Evolutionary conservation across 371 early-diverging fungal genomes (phyloP).

Genomic region (Actinomortierella wolfii): DNA sequence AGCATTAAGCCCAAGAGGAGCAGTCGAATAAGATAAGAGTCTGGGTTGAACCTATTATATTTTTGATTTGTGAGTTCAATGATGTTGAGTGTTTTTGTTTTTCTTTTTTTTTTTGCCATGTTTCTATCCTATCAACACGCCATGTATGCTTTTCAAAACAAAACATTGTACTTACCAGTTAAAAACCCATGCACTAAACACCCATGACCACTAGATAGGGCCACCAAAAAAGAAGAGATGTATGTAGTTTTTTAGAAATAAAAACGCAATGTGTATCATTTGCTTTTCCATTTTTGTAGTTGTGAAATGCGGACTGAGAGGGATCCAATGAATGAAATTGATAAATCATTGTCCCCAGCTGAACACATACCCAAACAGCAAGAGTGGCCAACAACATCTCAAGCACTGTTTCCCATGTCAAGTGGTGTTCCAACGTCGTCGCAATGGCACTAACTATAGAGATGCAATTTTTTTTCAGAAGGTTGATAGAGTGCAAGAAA

Average conservation of each 20-base stretch:
- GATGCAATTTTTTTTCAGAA: too few species aligned
- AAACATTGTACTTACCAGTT: conserved; percentile 22
- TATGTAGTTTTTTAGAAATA: not conserved
- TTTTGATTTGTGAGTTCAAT: too few species aligned
- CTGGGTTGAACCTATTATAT: conserved; percentile 43
- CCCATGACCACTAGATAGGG: conserved; percentile 30
- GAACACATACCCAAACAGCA: conserved; percentile 28
- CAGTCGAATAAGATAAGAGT: conserved; percentile 33
- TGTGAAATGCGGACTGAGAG: too few species aligned
- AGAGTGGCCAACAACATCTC: conserved; percentile 33
- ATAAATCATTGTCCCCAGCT: not conserved
- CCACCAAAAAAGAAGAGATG: not conserved
- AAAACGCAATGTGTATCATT: too few species aligned
- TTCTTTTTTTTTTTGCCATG: not conserved
- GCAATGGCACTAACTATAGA: conserved; percentile 31
- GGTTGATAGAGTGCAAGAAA: too few species aligned
- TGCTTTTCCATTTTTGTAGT: too few species aligned
- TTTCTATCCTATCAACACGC: not conserved
- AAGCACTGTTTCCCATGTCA: conserved; percentile 20
- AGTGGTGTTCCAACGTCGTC: conserved; percentile 24
- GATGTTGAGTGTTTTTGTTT: not conserved
- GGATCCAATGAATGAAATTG: conserved; percentile 1
- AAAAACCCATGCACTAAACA: conserved; percentile 33
- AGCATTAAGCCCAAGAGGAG: conserved; percentile 27
- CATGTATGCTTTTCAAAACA: not conserved